Conservation (phyloP, 139 green algal genomes). For the Auxenochlorella pyrenoidosa region DNA sequence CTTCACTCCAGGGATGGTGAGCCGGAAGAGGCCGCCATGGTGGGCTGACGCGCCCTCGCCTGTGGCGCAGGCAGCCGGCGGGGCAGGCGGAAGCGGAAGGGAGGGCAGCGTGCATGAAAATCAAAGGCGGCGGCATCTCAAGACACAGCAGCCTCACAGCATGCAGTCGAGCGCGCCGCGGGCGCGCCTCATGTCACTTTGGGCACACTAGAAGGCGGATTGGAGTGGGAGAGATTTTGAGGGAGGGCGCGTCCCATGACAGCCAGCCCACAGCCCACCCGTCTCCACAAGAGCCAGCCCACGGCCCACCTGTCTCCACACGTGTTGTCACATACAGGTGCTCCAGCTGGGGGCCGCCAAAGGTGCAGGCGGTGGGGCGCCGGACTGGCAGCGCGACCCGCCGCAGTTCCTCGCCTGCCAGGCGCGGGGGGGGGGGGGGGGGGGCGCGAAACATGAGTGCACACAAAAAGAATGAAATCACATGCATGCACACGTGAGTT, state of each 20-base stretch:
- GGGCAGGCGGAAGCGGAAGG: not conserved
- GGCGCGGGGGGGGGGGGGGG: not conserved
- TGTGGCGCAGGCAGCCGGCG: not conserved
- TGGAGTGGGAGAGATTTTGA: not conserved
- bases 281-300: too few species aligned
- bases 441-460: too few species aligned
- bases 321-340: constrained; percentile 64
- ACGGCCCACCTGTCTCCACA: constrained; percentile 44
- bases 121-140: too few species aligned
- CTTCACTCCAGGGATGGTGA: constrained; percentile 52
- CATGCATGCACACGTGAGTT: too few species aligned
- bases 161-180: not conserved
- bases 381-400: constrained; percentile 54
- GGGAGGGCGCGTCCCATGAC: too few species aligned
- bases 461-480: too few species aligned
- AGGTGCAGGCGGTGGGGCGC: constrained; percentile 58
- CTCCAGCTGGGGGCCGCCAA: constrained; percentile 55
- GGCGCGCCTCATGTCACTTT: not conserved
- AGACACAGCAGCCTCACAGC: too few species aligned
- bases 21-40: constrained; percentile 52
- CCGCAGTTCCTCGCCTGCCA: constrained; percentile 56
- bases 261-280: too few species aligned
- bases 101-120: not conserved
- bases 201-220: not conserved
- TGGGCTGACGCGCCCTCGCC: constrained; percentile 44